Conservation (phyloP, 73 alveolate species). For the Uronychia setigera region DNA sequence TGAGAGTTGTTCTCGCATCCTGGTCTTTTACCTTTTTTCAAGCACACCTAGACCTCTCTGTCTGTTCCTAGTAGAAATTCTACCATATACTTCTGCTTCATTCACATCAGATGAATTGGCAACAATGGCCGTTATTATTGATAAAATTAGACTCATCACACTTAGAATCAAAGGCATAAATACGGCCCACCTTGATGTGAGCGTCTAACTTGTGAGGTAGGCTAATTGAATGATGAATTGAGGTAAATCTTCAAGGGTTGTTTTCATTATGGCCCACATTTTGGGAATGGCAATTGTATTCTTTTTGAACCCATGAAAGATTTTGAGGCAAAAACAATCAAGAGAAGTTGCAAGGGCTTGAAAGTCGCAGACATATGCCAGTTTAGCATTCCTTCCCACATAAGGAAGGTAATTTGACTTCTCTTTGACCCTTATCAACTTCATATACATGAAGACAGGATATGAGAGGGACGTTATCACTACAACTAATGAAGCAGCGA, state of each 20-base stretch:
- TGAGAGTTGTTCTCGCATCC: background rate
- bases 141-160: background rate
- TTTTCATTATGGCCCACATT: conserved; percentile 11
- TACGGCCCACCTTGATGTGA: background rate
- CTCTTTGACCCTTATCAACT: background rate
- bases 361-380: conserved; percentile 13
- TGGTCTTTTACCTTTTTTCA: background rate
- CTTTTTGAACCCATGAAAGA: conserved; percentile 2
- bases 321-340: conserved; percentile 4
- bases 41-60: too few species aligned
- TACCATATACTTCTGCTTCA: conserved; percentile 1
- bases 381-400: conserved; percentile 9
- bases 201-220: background rate
- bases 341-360: conserved; percentile 2
- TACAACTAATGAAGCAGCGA: background rate
- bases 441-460: conserved; percentile 6
- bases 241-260: conserved; percentile 13
- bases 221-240: background rate
- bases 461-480: background rate
- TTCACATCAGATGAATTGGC: conserved; percentile 6
- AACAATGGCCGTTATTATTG: background rate
- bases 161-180: background rate
- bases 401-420: background rate
- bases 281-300: conserved; percentile 2
- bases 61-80: background rate